phyloP scores from a whole-genome alignment of 176 grass and related monocot species.

The Panicum miliaceum region DNA sequence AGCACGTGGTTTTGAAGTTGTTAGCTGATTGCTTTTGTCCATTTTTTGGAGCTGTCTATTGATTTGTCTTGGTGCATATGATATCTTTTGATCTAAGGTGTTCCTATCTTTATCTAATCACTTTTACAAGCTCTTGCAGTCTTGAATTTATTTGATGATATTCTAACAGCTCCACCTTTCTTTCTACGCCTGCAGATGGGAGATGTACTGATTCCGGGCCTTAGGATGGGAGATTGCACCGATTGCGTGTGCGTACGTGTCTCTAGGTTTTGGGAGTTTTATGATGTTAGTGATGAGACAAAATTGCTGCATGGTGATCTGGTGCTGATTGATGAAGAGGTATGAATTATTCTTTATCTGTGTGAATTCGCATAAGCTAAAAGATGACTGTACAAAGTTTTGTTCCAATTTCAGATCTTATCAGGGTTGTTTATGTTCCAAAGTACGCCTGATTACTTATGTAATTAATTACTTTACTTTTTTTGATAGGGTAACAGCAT shows the following conservation, averaged over 20 bases:
- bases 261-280: neutral
- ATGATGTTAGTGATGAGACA: neutral
- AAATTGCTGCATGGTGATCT: neutral
- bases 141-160: neutral
- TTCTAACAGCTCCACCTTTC: neutral
- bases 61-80: neutral
- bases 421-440: too few relatives aligned
- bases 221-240: neutral
- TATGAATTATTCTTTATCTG: neutral
- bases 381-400: too few relatives aligned
- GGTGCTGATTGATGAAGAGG: neutral
- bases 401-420: too few relatives aligned
- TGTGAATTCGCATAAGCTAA: too few relatives aligned
- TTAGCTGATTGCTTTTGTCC: neutral
- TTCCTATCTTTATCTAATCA: neutral
- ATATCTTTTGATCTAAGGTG: neutral
- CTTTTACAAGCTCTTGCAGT: neutral
- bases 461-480: neutral
- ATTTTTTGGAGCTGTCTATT: neutral
- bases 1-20: neutral
- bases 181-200: neutral
- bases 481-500: neutral
- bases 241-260: neutral
- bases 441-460: neutral
- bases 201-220: neutral